Base-by-base conservation (phyloP, 306 rosid species). In the Luffa acutangula region DNA sequence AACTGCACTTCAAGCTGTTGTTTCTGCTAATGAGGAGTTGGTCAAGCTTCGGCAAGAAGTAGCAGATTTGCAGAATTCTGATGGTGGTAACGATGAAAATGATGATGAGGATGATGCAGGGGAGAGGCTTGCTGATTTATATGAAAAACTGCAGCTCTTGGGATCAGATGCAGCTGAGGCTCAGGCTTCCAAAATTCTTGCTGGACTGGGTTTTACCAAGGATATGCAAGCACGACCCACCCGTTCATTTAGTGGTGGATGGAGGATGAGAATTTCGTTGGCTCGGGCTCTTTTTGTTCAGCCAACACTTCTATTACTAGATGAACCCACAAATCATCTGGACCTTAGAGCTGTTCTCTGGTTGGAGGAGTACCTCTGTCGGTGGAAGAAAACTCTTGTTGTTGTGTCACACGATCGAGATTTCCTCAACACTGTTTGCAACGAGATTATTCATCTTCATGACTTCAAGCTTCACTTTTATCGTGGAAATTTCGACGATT, bases 341-440 rank as follows among this genome's bases (percentile, higher is more conserved):
- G 94, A 90, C 87, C 85, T 92, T 71, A 89, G 93, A 78, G 93
- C 93, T 39, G 94, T 92, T 85, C 92, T 92, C 71, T 88, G 94
- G 93, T 85, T 92, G 79, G 91, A 89, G 80, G 97, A 89, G 88
- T 92, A 90, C 81, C 78, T 90, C 84, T 89, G 93, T 78, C 88
- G 91, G 62, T 89, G 97, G 91, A 90, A 92, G 85, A 90, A 92
- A 86, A 86, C 90, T 51, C 83, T 89, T 84, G 91, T 91, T 12
- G 94, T 92, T 71, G 93, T 92, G 49, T 92, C 94, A 4, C 93
- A 89, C 2, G 97, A 90, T 77, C 81, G 87, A 42, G 97, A 92
- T 83, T 92, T 89, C 79, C 94, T 92, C 72, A 92, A 92, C 65
- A 83, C 90, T 6, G 94, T 92, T 4, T 88, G 90, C 88, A 79